Percentiles rank a stretch among this genome's conserved stretches.
Evolutionary conservation across 2,329 filamentous ascomycete genomes (phyloP).

Genomic region (Domatiomyces globalis): DNA sequence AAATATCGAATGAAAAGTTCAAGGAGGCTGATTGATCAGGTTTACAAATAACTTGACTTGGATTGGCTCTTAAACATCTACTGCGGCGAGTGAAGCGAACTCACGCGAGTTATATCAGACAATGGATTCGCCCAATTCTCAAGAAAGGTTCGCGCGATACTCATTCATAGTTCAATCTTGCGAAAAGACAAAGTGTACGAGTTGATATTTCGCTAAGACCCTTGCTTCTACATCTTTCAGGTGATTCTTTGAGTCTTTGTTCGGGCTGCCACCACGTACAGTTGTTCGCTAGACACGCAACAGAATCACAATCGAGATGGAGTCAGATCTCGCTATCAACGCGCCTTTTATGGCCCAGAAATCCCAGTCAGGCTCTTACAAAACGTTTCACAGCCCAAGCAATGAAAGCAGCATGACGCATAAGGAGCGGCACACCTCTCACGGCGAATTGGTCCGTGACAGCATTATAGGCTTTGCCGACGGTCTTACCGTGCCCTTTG

Average conservation of each 20-base stretch:
- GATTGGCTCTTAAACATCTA: not conserved
- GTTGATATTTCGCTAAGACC: not conserved
- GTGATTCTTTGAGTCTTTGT: not conserved
- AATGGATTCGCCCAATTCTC: not conserved
- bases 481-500: conserved; percentile 67
- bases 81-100: not conserved
- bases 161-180: not conserved
- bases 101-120: not conserved
- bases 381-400: not conserved
- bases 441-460: conserved; percentile 26
- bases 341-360: not conserved
- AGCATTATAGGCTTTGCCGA: conserved; percentile 64
- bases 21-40: not conserved
- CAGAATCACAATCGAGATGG: not conserved
- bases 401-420: not conserved
- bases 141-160: not conserved
- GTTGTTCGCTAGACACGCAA: not conserved
- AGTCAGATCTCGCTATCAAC: not conserved
- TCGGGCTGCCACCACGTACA: not conserved
- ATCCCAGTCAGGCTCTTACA: not conserved
- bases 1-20: not conserved
- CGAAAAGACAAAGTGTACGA: too few relatives aligned
- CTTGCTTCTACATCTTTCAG: not conserved
- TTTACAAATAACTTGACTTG: not conserved
- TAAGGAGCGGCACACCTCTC: not conserved